Conservation (phyloP, 2,329 filamentous ascomycete genomes). For the Fusarium pseudoanthophilum region DNA sequence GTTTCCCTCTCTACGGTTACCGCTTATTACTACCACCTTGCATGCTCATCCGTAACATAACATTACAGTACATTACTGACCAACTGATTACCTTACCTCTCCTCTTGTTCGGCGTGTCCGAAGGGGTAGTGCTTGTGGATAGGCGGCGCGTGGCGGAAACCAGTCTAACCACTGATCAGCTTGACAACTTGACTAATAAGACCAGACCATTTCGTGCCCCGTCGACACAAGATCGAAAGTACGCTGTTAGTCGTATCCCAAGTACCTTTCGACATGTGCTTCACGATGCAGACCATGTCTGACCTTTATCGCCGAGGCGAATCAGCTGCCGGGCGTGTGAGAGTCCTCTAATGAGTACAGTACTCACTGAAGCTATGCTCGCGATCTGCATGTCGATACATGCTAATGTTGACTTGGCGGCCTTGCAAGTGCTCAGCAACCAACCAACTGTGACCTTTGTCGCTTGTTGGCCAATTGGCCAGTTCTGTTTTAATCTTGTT, state of each 20-base stretch:
- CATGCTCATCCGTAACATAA: neutral
- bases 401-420: neutral
- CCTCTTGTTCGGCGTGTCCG: conserved; percentile 31
- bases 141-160: conserved; percentile 30
- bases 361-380: neutral
- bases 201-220: neutral
- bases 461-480: conserved; percentile 19
- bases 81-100: conserved; percentile 1
- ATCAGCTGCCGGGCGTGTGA: neutral
- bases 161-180: conserved; percentile 27
- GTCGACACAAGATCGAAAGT: neutral
- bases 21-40: conserved; percentile 5
- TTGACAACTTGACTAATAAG: conserved; percentile 16
- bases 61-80: neutral
- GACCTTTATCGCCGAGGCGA: conserved; percentile 1
- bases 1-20: neutral
- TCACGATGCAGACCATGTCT: neutral
- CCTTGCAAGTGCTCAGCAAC: neutral
- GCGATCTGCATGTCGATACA: conserved; percentile 12
- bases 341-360: neutral
- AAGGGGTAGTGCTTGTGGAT: conserved; percentile 35
- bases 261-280: conserved; percentile 23
- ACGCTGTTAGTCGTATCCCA: neutral
- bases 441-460: neutral
- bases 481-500: neutral